Conservation (phyloP, 2,329 filamentous ascomycete species). For the Hirsutella rhossiliensis region DNA sequence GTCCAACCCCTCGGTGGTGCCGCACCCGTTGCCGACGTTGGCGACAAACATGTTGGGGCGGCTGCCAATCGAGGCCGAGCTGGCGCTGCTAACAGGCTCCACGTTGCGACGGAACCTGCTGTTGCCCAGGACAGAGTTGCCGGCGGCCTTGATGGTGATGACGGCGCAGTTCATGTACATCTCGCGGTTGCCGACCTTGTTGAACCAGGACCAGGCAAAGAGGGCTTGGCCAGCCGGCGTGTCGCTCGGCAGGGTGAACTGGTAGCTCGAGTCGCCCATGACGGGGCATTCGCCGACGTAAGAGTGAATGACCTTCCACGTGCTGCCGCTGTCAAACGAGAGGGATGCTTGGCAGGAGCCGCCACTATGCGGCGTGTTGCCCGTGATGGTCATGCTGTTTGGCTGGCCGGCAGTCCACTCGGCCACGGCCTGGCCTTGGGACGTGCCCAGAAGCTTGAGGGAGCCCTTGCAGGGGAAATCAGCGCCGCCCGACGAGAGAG, state of each 20-base stretch:
- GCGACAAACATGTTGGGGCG: constrained; percentile 61
- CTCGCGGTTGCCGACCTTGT: constrained; percentile 64
- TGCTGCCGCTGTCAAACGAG: constrained; percentile 58
- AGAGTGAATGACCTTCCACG: constrained; percentile 56
- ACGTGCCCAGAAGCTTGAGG: constrained; percentile 34
- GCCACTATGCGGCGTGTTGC: constrained; percentile 52
- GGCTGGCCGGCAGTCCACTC: constrained; percentile 49
- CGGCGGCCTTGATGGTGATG: constrained; percentile 40
- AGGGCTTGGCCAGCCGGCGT: constrained; percentile 50
- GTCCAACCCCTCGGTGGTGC: constrained; percentile 43
- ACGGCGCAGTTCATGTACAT: constrained; percentile 82
- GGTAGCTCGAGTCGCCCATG: constrained; percentile 35
- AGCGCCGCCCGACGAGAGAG: constrained; percentile 45
- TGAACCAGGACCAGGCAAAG: constrained; percentile 70
- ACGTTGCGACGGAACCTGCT: constrained; percentile 18
- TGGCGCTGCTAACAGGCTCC: background rate
- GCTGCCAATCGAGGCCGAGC: constrained; percentile 26
- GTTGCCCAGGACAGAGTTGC: constrained; percentile 10
- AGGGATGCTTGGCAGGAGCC: constrained; percentile 68
- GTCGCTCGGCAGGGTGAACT: constrained; percentile 54
- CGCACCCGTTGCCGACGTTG: constrained; percentile 52
- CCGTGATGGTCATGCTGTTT: constrained; percentile 52
- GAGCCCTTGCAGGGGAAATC: constrained; percentile 70
- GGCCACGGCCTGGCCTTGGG: constrained; percentile 39
- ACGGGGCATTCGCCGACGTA: constrained; percentile 43